Evolutionary conservation across 352 stramenopile genomes (phyloP), one percentile per base, ranked within the genome.

Genomic region (Albugo candida): DNA sequence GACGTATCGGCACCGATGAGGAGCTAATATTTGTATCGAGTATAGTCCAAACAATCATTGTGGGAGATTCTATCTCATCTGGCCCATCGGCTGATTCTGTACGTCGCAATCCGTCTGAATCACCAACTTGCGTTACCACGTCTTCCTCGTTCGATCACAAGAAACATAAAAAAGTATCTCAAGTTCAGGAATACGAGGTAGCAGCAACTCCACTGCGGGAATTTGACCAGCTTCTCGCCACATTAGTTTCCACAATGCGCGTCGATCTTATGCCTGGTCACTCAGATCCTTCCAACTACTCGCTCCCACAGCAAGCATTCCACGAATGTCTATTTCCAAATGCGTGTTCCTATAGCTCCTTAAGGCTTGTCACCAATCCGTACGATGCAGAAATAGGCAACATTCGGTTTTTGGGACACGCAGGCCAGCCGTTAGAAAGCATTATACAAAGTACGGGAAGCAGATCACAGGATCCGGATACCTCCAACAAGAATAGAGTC

Each of bases 291-390:
- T 93, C 70, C 54, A 86, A 83, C 55, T 79, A 82, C 48, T 65
- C 70, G 40, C 73, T 97, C 58, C 92, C 92, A 11, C 93, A 97
- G 63, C 81, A 96, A 58, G 93, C 91, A 13, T 72, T 98, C 27
- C 92, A 98, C 59, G 68, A 70, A 18, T 96, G 83, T 62, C 51
- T 98, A 10, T 81, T 98, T 41, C 93, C 83, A 13, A 64, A 81
- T 36, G 78, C 73, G 14, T 62, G 62, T 8, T 62, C 74, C 17
- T 96, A 93, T 56, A 60, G 73, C 39, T 75, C 65, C 0, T 79
- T 92, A 52, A 70, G 92, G 21, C 67, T 67, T 34, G 76, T 93
- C 16, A 89, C 92, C 11, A 98, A 98, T 63, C 94, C 94, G 6
- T 95, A 96, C 53, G 77, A 93, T 41, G 67, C 70, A 0, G 59